Conservation (phyloP, 176 grass and related monocot species). For the Ensete ventricosum region DNA sequence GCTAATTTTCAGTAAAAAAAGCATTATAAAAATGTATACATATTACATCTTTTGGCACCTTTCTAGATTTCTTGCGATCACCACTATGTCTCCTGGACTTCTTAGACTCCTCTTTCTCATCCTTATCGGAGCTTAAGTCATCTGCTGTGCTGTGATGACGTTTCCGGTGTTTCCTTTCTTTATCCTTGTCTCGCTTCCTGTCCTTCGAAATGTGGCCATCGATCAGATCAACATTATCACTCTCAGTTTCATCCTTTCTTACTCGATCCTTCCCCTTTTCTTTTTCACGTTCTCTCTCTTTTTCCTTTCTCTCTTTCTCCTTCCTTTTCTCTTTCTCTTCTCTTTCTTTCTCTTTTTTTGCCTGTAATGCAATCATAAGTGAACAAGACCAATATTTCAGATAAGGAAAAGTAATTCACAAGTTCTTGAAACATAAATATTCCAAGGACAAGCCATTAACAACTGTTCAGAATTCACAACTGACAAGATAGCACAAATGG, state of each 20-base stretch:
- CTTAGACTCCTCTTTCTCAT: constrained; percentile 74
- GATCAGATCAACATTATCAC: constrained; percentile 46
- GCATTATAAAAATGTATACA: neutral
- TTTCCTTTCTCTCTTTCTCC: constrained; percentile 62
- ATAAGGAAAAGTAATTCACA: neutral
- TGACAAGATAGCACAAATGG: neutral
- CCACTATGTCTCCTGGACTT: constrained; percentile 74
- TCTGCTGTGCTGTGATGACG: constrained; percentile 55
- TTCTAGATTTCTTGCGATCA: constrained; percentile 93
- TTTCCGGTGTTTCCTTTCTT: constrained; percentile 89
- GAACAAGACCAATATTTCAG: too few relatives aligned
- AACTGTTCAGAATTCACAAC: neutral
- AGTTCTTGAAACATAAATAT: neutral
- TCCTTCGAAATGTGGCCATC: constrained; percentile 60
- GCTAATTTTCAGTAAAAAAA: neutral
- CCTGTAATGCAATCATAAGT: neutral
- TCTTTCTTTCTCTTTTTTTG: constrained; percentile 11
- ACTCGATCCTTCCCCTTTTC: constrained; percentile 78
- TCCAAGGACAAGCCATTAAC: neutral
- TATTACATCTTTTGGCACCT: constrained; percentile 34
- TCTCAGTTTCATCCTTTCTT: constrained; percentile 65
- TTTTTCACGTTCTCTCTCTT: constrained; percentile 59
- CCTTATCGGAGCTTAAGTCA: constrained; percentile 77
- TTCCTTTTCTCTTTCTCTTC: constrained; percentile 45
- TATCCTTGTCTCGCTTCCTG: constrained; percentile 78